phyloP scores from a whole-genome alignment of 108 stramenopile species.

The Aurantiochytrium sp. region DNA sequence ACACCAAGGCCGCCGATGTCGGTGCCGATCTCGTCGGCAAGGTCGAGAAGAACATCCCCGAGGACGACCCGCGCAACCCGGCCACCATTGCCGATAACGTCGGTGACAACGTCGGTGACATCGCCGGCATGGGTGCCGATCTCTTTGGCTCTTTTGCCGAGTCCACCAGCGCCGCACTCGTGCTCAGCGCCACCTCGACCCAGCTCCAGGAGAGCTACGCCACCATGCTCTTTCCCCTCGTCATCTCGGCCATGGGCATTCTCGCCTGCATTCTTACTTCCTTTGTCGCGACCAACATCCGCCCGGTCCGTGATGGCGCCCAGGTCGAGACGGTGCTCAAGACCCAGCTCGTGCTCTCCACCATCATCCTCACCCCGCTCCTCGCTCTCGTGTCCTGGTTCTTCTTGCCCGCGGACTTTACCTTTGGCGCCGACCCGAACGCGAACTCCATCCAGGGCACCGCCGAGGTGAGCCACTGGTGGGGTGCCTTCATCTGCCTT shows the following conservation, averaged over 20 bases:
- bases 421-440: neutral
- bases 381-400: conserved; percentile 63
- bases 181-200: conserved; percentile 58
- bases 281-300: conserved; percentile 62
- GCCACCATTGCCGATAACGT: conserved; percentile 99
- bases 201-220: conserved; percentile 53
- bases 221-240: conserved; percentile 87
- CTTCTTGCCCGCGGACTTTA: neutral
- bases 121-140: conserved; percentile 98
- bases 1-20: conserved; percentile 98
- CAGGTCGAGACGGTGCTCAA: conserved; percentile 82
- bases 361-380: conserved; percentile 76
- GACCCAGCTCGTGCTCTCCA: conserved; percentile 65
- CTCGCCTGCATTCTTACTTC: conserved; percentile 86
- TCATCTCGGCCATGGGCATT: conserved; percentile 83
- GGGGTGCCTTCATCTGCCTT: conserved; percentile 53
- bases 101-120: conserved; percentile 97
- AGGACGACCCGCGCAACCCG: conserved; percentile 98
- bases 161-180: conserved; percentile 90
- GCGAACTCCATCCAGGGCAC: neutral
- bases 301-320: conserved; percentile 67
- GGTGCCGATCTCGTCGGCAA: conserved; percentile 98
- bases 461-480: neutral
- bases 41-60: conserved; percentile 93
- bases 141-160: conserved; percentile 95